Percentiles rank a stretch among this genome's conserved stretches.
Conservation (phyloP, 1,284 basidiomycete genomes). For the Trichosporon asahii region DNA sequence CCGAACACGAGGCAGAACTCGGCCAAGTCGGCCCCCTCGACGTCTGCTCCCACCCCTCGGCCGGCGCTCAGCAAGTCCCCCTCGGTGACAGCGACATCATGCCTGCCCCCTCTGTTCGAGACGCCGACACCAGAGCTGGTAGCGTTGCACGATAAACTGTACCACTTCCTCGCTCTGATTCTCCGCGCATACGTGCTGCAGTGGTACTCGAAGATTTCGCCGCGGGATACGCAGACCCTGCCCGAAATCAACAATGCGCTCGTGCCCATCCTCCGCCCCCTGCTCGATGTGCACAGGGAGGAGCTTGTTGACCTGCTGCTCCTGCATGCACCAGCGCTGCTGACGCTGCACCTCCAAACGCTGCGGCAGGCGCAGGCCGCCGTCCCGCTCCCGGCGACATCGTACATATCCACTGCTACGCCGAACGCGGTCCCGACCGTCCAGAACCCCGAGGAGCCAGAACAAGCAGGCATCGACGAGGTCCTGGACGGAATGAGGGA, state of each 20-base stretch:
- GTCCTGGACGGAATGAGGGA: neutral
- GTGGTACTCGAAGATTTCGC: slow-evolving; percentile 44
- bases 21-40: neutral
- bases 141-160: slow-evolving; percentile 18
- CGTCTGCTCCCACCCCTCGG: neutral
- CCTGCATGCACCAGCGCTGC: slow-evolving; percentile 32
- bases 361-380: slow-evolving; percentile 16
- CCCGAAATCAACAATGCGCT: slow-evolving; percentile 18
- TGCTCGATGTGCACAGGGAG: slow-evolving; percentile 19
- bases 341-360: slow-evolving; percentile 30
- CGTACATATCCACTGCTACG: neutral
- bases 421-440: neutral
- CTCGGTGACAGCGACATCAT: neutral
- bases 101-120: slow-evolving; percentile 15
- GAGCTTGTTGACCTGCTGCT: slow-evolving; percentile 30
- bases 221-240: slow-evolving; percentile 32
- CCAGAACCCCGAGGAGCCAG: neutral
- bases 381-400: neutral
- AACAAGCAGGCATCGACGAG: too few species aligned
- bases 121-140: neutral
- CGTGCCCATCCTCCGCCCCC: slow-evolving; percentile 26
- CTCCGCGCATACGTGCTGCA: slow-evolving; percentile 37
- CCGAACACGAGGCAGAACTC: too few species aligned
- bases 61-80: neutral
- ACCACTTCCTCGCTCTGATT: slow-evolving; percentile 23